Conservation (phyloP, 345 rosid species). For the Aquilaria sinensis region DNA sequence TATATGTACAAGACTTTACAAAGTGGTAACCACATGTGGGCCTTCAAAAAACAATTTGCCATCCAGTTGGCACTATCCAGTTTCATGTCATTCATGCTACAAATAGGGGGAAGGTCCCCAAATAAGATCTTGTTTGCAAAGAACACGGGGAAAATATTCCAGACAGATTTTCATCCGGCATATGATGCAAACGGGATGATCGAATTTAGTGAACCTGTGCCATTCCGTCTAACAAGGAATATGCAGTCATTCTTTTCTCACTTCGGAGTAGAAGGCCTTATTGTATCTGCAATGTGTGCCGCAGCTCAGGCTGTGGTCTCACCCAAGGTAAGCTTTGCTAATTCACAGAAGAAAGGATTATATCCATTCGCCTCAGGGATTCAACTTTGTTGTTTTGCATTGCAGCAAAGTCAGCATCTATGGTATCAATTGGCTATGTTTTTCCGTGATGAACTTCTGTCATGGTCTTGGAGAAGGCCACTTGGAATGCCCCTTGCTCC, state of each 20-base stretch:
- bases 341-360: neutral
- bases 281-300: conserved; percentile 89
- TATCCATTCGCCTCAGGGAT: neutral
- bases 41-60: conserved; percentile 96
- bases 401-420: conserved; percentile 84
- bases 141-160: conserved; percentile 95
- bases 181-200: conserved; percentile 87
- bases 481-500: conserved; percentile 55
- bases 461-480: conserved; percentile 97
- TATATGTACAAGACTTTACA: conserved; percentile 91
- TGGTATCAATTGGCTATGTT: conserved; percentile 98
- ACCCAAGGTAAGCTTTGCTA: conserved; percentile 53
- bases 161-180: conserved; percentile 97
- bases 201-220: conserved; percentile 88
- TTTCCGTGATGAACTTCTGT: conserved; percentile 90
- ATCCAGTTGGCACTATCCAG: conserved; percentile 95
- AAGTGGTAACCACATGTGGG: conserved; percentile 94
- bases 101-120: conserved; percentile 96
- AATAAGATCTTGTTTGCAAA: conserved; percentile 93
- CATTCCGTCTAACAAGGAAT: conserved; percentile 96
- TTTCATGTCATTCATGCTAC: conserved; percentile 98
- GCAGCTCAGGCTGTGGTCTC: conserved; percentile 93
- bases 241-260: conserved; percentile 96
- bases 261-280: conserved; percentile 94
- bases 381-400: conserved; percentile 4